phyloP scores from a whole-genome alignment of 148 eudicot species.

The Camellia lanceoleosa region DNA sequence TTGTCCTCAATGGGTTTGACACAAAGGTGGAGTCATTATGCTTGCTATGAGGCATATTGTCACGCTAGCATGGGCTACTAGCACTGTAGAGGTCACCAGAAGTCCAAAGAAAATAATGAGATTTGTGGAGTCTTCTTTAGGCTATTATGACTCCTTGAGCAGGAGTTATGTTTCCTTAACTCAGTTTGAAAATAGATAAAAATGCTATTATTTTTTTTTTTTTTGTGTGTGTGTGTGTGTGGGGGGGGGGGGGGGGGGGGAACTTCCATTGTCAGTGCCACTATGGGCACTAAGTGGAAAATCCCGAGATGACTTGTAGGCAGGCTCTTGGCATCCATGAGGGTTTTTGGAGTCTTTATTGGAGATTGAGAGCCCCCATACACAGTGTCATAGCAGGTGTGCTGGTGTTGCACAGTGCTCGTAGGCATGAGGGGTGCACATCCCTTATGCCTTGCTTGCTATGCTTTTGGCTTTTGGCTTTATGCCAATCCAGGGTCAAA shows the following conservation, averaged over 20 bases:
- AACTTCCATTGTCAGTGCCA: not conserved
- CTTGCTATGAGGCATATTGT: not conserved
- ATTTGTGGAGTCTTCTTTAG: too few relatives aligned
- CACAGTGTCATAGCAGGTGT: not conserved
- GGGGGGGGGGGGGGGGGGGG: too few relatives aligned
- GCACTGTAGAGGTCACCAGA: too few relatives aligned
- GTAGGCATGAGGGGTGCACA: not conserved
- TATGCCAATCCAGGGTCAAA: too few relatives aligned
- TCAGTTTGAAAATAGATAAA: too few relatives aligned
- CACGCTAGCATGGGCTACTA: not conserved
- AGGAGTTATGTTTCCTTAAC: too few relatives aligned
- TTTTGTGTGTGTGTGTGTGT: too few relatives aligned
- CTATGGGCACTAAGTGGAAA: not conserved
- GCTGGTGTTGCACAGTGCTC: not conserved
- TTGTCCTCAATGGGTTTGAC: constrained; percentile 2
- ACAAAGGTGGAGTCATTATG: not conserved
- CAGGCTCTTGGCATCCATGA: not conserved
- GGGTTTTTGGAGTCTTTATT: not conserved
- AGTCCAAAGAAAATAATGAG: too few relatives aligned
- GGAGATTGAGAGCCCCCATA: not conserved
- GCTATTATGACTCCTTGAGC: too few relatives aligned
- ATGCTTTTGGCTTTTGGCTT: too few relatives aligned
- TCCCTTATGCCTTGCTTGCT: too few relatives aligned
- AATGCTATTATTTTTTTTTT: too few relatives aligned
- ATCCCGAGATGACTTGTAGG: not conserved